Evolutionary conservation across 2,329 filamentous ascomycete genomes (phyloP).

Genomic region (Leptodontidium sp.): DNA sequence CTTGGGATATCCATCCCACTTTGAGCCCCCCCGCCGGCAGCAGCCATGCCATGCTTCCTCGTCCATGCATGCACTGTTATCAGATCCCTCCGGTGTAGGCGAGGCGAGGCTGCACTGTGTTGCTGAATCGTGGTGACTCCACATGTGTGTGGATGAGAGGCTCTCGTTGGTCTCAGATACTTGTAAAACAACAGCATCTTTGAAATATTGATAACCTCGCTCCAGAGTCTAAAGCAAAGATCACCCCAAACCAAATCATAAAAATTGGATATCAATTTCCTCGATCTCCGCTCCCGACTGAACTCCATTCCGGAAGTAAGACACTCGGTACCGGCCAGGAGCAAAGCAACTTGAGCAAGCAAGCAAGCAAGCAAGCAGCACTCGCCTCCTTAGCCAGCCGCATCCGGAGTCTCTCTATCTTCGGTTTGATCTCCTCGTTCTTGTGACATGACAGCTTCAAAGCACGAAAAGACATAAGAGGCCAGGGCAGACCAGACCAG

Average conservation of each 20-base stretch:
- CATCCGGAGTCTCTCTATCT: conserved; percentile 10
- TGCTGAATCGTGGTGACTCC: conserved; percentile 11
- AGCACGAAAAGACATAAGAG: not conserved
- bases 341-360: too few species aligned
- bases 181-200: not conserved
- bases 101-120: not conserved
- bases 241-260: not conserved
- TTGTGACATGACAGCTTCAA: conserved; percentile 15
- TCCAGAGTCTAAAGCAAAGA: not conserved
- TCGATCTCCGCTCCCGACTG: conserved; percentile 2
- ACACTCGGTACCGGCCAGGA: conserved; percentile 6
- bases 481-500: not conserved
- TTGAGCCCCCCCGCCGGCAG: not conserved
- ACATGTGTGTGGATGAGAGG: not conserved
- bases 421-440: conserved; percentile 12
- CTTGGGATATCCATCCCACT: conserved; percentile 19
- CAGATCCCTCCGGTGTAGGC: conserved; percentile 13
- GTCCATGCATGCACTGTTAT: conserved; percentile 14
- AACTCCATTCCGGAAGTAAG: conserved; percentile 6
- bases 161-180: conserved; percentile 9
- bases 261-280: conserved; percentile 14
- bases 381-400: conserved; percentile 8
- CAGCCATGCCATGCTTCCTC: conserved; percentile 16
- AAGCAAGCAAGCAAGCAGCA: not conserved
- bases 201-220: conserved; percentile 10